Conservation (phyloP, 2,329 filamentous ascomycete species). For the Colletotrichum cereale region DNA sequence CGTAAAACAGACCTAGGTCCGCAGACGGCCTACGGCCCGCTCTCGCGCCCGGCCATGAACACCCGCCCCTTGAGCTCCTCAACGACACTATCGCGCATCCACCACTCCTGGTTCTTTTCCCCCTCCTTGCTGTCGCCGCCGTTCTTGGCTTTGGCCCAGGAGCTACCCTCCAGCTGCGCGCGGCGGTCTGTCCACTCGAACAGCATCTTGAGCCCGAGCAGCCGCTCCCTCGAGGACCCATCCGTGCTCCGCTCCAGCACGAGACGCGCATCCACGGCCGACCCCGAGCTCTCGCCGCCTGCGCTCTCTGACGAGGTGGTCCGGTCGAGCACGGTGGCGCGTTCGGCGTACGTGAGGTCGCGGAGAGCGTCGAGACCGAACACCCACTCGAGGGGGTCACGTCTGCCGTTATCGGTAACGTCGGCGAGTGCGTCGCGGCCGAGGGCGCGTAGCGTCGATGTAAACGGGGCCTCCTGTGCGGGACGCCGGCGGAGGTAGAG, state of each 20-base stretch:
- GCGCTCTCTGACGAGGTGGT: constrained; percentile 62
- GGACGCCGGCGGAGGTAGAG: constrained; percentile 80
- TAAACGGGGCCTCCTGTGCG: constrained; percentile 76
- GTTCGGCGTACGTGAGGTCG: constrained; percentile 74
- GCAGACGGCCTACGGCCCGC: constrained; percentile 42
- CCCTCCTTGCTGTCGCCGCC: constrained; percentile 39
- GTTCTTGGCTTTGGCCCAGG: constrained; percentile 37
- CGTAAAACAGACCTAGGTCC: neutral
- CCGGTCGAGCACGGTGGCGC: constrained; percentile 69
- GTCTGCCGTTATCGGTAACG: constrained; percentile 47
- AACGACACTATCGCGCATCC: constrained; percentile 67
- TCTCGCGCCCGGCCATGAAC: constrained; percentile 61
- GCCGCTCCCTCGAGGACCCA: constrained; percentile 53
- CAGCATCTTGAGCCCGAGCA: constrained; percentile 64
- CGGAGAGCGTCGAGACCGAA: constrained; percentile 72
- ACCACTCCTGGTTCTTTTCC: constrained; percentile 58
- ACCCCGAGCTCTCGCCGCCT: constrained; percentile 54
- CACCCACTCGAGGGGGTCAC: constrained; percentile 77
- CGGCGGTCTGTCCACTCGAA: constrained; percentile 69
- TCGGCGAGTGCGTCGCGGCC: constrained; percentile 56
- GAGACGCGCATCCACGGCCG: constrained; percentile 77
- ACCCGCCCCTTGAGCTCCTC: constrained; percentile 68
- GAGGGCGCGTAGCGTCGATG: constrained; percentile 79
- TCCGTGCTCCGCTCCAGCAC: constrained; percentile 69
- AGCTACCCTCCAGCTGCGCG: constrained; percentile 48